Conservation (phyloP, 129 eudicot species). For the Lactuca saligna region DNA sequence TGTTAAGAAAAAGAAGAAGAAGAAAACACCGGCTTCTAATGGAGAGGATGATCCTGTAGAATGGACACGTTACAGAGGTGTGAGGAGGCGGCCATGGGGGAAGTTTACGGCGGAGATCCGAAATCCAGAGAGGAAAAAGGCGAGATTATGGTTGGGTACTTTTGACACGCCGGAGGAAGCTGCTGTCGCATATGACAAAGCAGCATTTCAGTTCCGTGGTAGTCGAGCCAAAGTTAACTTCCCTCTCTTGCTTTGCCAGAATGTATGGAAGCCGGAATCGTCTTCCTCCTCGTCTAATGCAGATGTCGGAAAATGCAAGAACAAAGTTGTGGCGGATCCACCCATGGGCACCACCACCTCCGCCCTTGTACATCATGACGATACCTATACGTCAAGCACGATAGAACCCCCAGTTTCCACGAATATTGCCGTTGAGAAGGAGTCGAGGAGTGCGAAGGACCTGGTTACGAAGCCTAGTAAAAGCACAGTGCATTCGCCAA, state of each 20-base stretch:
- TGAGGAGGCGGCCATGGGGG: constrained; percentile 58
- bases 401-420: background rate
- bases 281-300: background rate
- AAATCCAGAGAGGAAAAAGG: constrained; percentile 41
- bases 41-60: constrained; percentile 4
- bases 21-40: background rate
- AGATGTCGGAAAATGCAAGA: background rate
- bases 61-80: constrained; percentile 43
- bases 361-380: too few relatives aligned
- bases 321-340: background rate
- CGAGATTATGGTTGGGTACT: constrained; percentile 52
- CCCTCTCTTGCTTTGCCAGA: constrained; percentile 36
- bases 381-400: background rate
- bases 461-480: background rate
- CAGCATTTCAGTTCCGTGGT: constrained; percentile 49
- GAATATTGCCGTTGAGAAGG: background rate
- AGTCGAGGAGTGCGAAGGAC: background rate
- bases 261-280: constrained; percentile 2
- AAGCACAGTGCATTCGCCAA: constrained; percentile 3
- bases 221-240: constrained; percentile 47
- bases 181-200: constrained; percentile 53
- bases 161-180: constrained; percentile 63
- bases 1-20: background rate
- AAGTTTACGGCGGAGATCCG: constrained; percentile 56
- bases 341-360: background rate